Conservation (phyloP, 495 filamentous ascomycete species). For the Diplogelasinospora grovesii region DNA sequence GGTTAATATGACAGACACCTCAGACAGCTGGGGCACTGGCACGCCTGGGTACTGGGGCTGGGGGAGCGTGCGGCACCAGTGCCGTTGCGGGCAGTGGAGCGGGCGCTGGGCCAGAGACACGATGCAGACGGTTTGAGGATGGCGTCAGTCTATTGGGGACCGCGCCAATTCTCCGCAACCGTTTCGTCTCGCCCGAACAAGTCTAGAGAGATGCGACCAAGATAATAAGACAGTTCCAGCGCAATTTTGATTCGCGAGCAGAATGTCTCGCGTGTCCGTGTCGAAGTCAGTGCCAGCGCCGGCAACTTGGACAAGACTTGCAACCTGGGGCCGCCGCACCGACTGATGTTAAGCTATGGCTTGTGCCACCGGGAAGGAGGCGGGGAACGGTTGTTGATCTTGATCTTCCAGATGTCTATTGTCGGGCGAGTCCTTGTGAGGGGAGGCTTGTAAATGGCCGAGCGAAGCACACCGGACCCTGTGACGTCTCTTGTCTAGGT, state of each 20-base stretch:
- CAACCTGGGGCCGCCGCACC: not conserved
- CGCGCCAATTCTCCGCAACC: conserved; percentile 3
- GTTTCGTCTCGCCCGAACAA: conserved; percentile 10
- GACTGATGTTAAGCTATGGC: not conserved
- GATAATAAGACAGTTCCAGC: conserved; percentile 19
- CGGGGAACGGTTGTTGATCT: conserved; percentile 10
- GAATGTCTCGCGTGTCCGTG: conserved; percentile 19
- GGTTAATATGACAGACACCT: conserved; percentile 20
- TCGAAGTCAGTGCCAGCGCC: conserved; percentile 12
- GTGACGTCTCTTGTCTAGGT: no score
- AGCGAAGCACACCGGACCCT: not conserved
- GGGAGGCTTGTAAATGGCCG: conserved; percentile 1
- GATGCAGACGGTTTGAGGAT: conserved; percentile 7
- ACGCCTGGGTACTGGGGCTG: conserved; percentile 7
- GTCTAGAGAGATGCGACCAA: conserved; percentile 11
- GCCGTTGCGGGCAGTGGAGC: conserved; percentile 10
- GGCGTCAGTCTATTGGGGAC: conserved; percentile 8
- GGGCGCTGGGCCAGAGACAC: conserved; percentile 4
- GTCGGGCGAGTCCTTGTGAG: conserved; percentile 11
- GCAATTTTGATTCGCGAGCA: conserved; percentile 20
- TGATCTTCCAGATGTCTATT: conserved; percentile 9
- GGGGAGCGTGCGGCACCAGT: conserved; percentile 17
- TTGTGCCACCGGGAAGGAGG: no score
- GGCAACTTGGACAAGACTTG: conserved; percentile 9
- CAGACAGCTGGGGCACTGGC: no score